Conservation (phyloP, 129 eudicot species). For the Flaveria bidentis region DNA sequence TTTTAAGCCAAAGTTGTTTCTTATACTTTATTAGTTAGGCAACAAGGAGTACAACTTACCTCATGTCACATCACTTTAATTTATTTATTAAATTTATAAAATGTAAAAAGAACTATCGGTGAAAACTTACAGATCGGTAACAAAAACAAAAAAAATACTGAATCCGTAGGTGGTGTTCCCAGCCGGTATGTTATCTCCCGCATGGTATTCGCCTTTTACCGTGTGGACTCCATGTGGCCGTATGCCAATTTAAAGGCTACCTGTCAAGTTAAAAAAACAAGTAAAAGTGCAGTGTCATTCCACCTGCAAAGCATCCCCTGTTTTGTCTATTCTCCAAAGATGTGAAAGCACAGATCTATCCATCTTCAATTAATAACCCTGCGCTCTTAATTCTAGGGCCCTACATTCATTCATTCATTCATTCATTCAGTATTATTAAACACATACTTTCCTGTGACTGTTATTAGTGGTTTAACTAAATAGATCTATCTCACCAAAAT, state of each 20-base stretch:
- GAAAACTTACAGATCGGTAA: too few relatives aligned
- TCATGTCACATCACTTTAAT: too few relatives aligned
- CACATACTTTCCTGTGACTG: not conserved
- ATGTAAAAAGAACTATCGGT: too few relatives aligned
- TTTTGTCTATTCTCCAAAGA: not conserved
- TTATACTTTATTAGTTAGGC: too few relatives aligned
- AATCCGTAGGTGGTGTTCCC: too few relatives aligned
- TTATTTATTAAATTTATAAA: too few relatives aligned
- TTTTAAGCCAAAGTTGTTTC: not conserved
- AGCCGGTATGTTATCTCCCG: too few relatives aligned
- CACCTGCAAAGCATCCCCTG: not conserved
- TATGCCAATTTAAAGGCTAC: not conserved
- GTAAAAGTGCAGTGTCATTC: not conserved
- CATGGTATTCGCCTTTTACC: too few relatives aligned
- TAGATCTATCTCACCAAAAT: not conserved
- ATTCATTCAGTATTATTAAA: constrained; percentile 4
- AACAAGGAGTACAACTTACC: too few relatives aligned
- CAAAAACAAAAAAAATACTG: too few relatives aligned
- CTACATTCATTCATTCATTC: constrained; percentile 25
- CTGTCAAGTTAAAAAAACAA: not conserved
- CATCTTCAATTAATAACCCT: constrained; percentile 16
- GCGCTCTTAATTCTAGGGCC: constrained; percentile 14
- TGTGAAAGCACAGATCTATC: constrained; percentile 34
- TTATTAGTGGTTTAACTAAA: not conserved
- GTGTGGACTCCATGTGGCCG: too few relatives aligned